A percentile compares a stretch with the other conserved stretches of the same genome.
Evolutionary conservation across 306 rosid genomes (phyloP).

Genomic region (Dalbergia cultrata): DNA sequence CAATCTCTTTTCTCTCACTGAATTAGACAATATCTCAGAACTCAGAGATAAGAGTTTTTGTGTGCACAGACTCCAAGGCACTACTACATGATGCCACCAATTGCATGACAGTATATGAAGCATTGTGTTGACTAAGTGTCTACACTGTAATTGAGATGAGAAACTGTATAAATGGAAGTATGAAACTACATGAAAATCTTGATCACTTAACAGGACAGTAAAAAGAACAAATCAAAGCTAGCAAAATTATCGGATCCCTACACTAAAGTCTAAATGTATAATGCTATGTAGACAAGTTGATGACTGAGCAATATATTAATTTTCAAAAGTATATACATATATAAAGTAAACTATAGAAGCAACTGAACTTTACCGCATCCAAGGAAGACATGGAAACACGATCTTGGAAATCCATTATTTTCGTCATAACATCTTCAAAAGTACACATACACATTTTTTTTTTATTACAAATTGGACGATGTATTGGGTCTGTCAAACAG

Average conservation of each 20-base stretch:
- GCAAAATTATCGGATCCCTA: background rate
- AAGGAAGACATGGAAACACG: conserved; percentile 28
- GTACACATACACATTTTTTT: conserved; percentile 6
- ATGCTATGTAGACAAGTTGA: background rate
- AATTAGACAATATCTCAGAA: conserved; percentile 20
- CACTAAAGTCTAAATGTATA: background rate
- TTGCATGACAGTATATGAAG: conserved; percentile 37
- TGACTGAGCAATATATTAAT: background rate
- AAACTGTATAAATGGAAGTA: conserved; percentile 10
- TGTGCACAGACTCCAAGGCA: conserved; percentile 38
- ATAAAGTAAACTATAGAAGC: background rate
- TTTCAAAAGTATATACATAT: no score
- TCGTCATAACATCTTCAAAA: conserved; percentile 11
- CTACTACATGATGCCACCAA: conserved; percentile 34
- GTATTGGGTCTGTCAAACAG: conserved; percentile 37
- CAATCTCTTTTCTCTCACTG: conserved; percentile 38
- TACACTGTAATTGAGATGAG: background rate
- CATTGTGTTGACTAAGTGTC: conserved; percentile 26
- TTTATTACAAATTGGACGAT: conserved; percentile 41
- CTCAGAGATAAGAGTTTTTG: background rate
- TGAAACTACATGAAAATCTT: conserved; percentile 18
- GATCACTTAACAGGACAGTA: background rate
- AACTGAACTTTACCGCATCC: background rate
- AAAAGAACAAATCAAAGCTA: background rate
- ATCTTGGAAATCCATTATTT: conserved; percentile 33